Evolutionary conservation across 768 basidiomycete genomes (phyloP), one percentile per base, ranked within the genome.

Genomic region (Lactifluus pinguis): DNA sequence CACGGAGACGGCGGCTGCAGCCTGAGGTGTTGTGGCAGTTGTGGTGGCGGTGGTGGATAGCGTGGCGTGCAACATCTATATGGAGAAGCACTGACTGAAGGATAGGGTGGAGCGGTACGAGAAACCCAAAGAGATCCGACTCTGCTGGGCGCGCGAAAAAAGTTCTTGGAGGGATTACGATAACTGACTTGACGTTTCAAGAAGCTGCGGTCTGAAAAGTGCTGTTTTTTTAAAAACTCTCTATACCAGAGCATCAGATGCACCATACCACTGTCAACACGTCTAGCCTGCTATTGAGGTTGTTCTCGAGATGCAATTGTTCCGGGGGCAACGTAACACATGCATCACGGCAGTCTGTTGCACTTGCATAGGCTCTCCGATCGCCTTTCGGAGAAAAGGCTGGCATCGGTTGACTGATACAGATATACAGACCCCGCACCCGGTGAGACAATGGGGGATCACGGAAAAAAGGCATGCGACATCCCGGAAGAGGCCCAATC

Each of bases 321-420:
- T 49, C 53, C 21, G 63, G 58, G 7, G 67, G 39, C 5, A 58
- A 15, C 4, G 49, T 39, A 32, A 72, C 47, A 7, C 59, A 1
- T 58, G 61, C 6, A 71, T 49, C 10, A 65, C 62, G 6, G 62
- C 52, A 8, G 70, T 29, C 10, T 65, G 58, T 2, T 69, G 45
- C 3, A 68, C 68, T 70, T 88, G 86, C 0, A 80, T 79, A 0
- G 85, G 86, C 7, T 67, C 69, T 8, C 86, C 85, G 7, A 88
- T 64, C 47, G 80, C 73, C 38, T 78, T 79, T 65, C 83, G 83
- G 30, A 88, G 70, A 65, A 83, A 80, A 2, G 74, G 76, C 68
- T 89, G 86, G 62, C 79, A 80, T 65, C 84, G 77, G 65, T 84
- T 85, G 9, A 83, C 87, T 89, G 21, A 57, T 15, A 19, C 50